Evolutionary conservation across 441 rosid species (phyloP), one percentile per base, ranked within the genome.

Genomic region (Kokia cookei): DNA sequence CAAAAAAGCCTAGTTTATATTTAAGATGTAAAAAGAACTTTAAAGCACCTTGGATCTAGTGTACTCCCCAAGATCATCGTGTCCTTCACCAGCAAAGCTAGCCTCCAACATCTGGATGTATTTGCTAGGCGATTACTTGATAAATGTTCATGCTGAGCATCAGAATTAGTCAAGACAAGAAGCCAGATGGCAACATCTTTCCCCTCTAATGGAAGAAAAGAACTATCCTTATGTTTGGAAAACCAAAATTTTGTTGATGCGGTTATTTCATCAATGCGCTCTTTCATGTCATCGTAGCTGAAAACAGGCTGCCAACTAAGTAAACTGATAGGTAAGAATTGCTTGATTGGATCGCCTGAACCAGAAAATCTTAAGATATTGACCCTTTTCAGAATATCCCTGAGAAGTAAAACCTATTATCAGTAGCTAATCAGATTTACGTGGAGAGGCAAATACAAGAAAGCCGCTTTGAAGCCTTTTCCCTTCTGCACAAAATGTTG

Each of bases 141-240:
- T 65, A 29, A 75, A 76, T 37, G 50, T 54, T 82, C 77, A 57
- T 78, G 72, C 60, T 69, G 82, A 76, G 67, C 68, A 50, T 79
- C 88, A 74, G 78, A 63, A 70, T 85, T 80, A 24, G 92, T 84
- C 17, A 84, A 85, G 75, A 90, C 83, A 84, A 95, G 85, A 80
- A 90, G 82, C 95, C 97, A 93, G 77, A 93, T 70, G 37, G 89
- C 95, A 58, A 79, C 72, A 80, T 91, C 93, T 78, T 86, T 90
- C 29, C 77, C 89, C 37, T 84, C 87, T 47, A 79, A 65, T 66
- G 81, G 87, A 73, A 82, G 80, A 78, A 75, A 81, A 65, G 80
- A 74, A 73, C 76, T 40, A 70, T 78, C 82, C 75, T 73, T 61
- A 51, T 78, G 77, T 70, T 87, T 82, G 32, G 87, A 81, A 79